phyloP scores from a whole-genome alignment of 495 filamentous ascomycete genomes.

The Tuber microsphaerosporum region DNA sequence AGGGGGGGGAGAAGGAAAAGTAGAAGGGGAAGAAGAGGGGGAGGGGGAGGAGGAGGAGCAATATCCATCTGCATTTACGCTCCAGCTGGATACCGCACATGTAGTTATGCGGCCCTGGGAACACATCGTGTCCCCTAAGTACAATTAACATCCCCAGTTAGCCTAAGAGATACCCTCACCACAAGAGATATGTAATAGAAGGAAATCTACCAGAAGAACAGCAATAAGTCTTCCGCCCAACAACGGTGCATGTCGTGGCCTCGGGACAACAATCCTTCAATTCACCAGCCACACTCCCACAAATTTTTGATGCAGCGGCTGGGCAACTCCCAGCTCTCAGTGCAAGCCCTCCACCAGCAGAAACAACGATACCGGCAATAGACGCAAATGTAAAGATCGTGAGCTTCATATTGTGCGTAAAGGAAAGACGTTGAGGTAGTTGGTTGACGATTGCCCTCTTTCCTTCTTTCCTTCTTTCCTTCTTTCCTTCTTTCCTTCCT shows the following conservation, averaged over 20 bases:
- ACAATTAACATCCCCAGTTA: neutral
- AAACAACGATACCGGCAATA: neutral
- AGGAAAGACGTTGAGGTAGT: neutral
- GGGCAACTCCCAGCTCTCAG: neutral
- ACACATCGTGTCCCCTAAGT: neutral
- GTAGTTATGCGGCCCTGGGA: neutral
- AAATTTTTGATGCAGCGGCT: neutral
- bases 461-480: neutral
- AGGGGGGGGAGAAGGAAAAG: neutral
- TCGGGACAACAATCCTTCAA: neutral
- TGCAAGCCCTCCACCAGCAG: neutral
- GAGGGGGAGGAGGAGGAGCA: neutral
- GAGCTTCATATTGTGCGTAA: neutral
- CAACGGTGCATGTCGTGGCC: neutral
- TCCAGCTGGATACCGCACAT: neutral
- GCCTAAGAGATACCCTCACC: neutral
- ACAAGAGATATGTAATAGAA: neutral
- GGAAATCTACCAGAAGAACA: neutral
- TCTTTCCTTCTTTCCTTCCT: neutral
- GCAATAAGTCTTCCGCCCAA: neutral
- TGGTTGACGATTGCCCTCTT: conserved; percentile 1
- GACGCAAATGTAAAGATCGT: neutral
- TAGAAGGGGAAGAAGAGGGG: no score
- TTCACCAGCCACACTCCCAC: neutral
- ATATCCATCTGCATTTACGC: neutral